Percentiles rank a stretch among this genome's conserved stretches.
Conservation (phyloP, 148 eudicot species). For the Talinum fruticosum region DNA sequence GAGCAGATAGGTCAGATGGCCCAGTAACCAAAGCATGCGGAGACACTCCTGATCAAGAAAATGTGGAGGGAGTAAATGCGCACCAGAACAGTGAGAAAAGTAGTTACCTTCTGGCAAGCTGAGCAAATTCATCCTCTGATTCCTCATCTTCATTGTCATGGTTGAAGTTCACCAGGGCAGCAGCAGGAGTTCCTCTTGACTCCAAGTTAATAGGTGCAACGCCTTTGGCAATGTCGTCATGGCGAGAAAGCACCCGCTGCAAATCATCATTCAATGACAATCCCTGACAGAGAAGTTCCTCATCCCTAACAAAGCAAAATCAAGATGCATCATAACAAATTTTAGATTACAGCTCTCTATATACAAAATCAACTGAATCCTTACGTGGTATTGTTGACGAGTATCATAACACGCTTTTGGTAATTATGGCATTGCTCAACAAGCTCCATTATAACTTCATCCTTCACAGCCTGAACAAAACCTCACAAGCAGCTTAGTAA, state of each 20-base stretch:
- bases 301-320: constrained; percentile 50
- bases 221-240: constrained; percentile 79
- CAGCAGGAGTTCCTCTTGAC: constrained; percentile 38
- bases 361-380: constrained; percentile 11
- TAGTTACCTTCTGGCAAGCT: constrained; percentile 74
- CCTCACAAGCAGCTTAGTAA: background rate
- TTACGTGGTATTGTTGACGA: constrained; percentile 70
- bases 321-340: background rate
- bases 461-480: constrained; percentile 56
- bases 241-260: constrained; percentile 70
- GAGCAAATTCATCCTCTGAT: constrained; percentile 82
- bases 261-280: constrained; percentile 83
- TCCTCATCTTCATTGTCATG: constrained; percentile 91
- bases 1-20: background rate
- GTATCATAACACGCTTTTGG: constrained; percentile 80
- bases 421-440: constrained; percentile 90
- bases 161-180: constrained; percentile 59
- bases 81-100: background rate
- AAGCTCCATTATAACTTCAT: constrained; percentile 88
- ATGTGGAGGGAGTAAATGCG: background rate
- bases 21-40: background rate
- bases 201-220: constrained; percentile 28
- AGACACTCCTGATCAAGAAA: background rate
- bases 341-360: background rate
- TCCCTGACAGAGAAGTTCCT: constrained; percentile 75